Conservation (phyloP, 495 filamentous ascomycete genomes). For the Xylaria castorea region DNA sequence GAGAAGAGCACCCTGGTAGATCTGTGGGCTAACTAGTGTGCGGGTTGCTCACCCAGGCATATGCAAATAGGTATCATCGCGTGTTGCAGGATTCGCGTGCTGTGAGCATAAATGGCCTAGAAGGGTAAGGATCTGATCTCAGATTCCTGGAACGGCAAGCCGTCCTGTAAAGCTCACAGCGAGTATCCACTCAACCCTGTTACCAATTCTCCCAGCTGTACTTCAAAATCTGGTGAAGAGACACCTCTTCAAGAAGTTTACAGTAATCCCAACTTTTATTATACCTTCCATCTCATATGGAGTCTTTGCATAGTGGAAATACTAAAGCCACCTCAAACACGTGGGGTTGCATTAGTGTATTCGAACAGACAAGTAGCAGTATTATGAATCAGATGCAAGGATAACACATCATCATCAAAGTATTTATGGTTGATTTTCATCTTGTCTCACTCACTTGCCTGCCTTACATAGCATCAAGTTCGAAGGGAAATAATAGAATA, state of each 20-base stretch:
- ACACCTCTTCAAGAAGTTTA: neutral
- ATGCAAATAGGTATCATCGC: conserved; percentile 16
- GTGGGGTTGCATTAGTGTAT: conserved; percentile 9
- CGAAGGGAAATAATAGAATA: neutral
- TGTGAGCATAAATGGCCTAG: neutral
- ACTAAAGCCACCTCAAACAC: neutral
- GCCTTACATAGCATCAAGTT: neutral
- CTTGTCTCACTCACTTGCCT: neutral
- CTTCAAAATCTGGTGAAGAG: neutral
- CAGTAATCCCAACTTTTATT: neutral
- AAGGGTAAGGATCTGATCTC: conserved; percentile 19
- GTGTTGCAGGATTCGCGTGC: neutral
- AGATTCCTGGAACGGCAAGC: neutral
- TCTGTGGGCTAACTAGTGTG: conserved; percentile 1
- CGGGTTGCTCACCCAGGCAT: neutral
- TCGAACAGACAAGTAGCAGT: neutral
- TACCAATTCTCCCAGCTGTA: neutral
- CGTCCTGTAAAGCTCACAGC: neutral
- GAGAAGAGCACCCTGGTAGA: neutral
- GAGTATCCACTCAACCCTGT: neutral
- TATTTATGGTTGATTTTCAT: neutral
- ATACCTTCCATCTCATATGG: neutral
- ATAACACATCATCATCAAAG: neutral
- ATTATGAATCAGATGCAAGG: neutral
- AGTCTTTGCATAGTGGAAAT: neutral